phyloP scores from a whole-genome alignment of 495 filamentous ascomycete species.

The Penicillium lividum region DNA sequence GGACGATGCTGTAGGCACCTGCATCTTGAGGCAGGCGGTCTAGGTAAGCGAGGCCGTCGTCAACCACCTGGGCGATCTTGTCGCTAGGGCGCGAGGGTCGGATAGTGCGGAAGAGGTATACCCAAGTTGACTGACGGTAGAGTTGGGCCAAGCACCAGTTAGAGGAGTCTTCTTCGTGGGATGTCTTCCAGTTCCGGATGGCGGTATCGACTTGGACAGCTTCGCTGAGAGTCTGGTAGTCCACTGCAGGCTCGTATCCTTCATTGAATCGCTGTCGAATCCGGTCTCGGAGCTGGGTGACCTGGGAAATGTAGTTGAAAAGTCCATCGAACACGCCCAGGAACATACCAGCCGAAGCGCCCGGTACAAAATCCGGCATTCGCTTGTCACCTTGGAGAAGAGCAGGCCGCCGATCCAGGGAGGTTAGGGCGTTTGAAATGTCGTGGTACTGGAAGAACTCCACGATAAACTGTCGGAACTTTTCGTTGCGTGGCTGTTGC shows the following conservation, averaged over 20 bases:
- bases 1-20: constrained; percentile 73
- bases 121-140: constrained; percentile 88
- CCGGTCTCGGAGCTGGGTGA: constrained; percentile 74
- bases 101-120: constrained; percentile 85
- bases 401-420: constrained; percentile 56
- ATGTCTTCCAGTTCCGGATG: constrained; percentile 74
- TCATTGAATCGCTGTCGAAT: constrained; percentile 67
- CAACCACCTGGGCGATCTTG: constrained; percentile 71
- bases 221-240: constrained; percentile 72
- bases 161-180: constrained; percentile 66
- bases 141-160: constrained; percentile 77
- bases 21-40: constrained; percentile 62
- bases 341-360: constrained; percentile 70
- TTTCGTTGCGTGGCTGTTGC: constrained; percentile 59
- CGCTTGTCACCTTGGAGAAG: constrained; percentile 62
- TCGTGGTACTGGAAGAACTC: constrained; percentile 95
- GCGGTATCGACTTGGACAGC: constrained; percentile 76
- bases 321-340: constrained; percentile 87
- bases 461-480: constrained; percentile 77
- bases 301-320: constrained; percentile 77
- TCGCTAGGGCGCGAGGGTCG: constrained; percentile 68
- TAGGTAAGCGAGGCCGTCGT: constrained; percentile 70
- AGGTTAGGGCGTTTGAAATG: constrained; percentile 77
- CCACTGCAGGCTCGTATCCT: constrained; percentile 67
- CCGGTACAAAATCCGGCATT: constrained; percentile 69